phyloP scores from a whole-genome alignment of 495 filamentous ascomycete species.

The Lasiosphaeria ovina region DNA sequence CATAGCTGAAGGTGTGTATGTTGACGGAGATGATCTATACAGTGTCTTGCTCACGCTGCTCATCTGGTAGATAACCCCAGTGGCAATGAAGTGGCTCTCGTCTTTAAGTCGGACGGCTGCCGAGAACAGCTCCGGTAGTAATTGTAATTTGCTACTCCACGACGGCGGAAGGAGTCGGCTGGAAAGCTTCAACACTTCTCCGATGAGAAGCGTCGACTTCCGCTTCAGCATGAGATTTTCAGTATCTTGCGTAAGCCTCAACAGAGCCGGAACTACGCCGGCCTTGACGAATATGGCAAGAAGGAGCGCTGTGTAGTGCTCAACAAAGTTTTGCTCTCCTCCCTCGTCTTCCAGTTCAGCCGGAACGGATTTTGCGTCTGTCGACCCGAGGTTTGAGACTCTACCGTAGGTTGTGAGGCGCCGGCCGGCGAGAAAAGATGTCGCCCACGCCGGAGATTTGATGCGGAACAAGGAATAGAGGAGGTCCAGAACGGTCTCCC shows the following conservation, averaged over 20 bases:
- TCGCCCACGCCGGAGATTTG: slow-evolving; percentile 94
- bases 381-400: slow-evolving; percentile 78
- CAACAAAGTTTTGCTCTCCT: slow-evolving; percentile 76
- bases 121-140: slow-evolving; percentile 77
- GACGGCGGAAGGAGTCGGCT: slow-evolving; percentile 76
- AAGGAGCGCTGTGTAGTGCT: slow-evolving; percentile 90
- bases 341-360: slow-evolving; percentile 60
- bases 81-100: slow-evolving; percentile 74
- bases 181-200: slow-evolving; percentile 85
- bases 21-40: slow-evolving; percentile 66
- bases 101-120: slow-evolving; percentile 68
- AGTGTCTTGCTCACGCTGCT: slow-evolving; percentile 95
- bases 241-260: slow-evolving; percentile 67
- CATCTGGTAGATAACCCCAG: slow-evolving; percentile 90
- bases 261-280: slow-evolving; percentile 74
- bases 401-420: slow-evolving; percentile 91
- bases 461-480: slow-evolving; percentile 90
- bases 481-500: slow-evolving; percentile 75
- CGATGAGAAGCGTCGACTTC: slow-evolving; percentile 85
- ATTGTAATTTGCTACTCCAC: slow-evolving; percentile 77
- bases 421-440: slow-evolving; percentile 88
- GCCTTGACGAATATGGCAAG: slow-evolving; percentile 82
- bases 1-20: slow-evolving; percentile 35
- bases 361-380: slow-evolving; percentile 42
- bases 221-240: slow-evolving; percentile 73